phyloP scores from a whole-genome alignment of 1,284 basidiomycete genomes.

The Wallemia hederae region DNA sequence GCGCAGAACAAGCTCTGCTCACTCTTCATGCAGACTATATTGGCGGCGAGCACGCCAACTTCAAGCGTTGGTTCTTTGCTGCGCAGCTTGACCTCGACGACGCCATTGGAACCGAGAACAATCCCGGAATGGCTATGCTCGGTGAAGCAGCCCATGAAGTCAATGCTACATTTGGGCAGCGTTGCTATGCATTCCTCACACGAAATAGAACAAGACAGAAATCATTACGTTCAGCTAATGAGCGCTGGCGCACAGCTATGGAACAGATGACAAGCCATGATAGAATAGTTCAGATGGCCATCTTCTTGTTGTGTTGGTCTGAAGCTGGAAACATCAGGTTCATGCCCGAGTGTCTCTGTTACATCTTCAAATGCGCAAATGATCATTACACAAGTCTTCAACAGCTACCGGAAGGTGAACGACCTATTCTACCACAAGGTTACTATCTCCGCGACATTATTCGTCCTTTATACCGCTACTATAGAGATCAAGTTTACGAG shows the following conservation, averaged over 20 bases:
- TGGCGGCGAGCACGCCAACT: slow-evolving; percentile 84
- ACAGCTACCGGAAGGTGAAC: slow-evolving; percentile 74
- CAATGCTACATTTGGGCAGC: slow-evolving; percentile 8
- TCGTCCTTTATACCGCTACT: slow-evolving; percentile 84
- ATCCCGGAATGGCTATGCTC: slow-evolving; percentile 65
- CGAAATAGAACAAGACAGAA: slow-evolving; percentile 29
- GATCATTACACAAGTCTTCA: slow-evolving; percentile 97
- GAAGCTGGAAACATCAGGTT: slow-evolving; percentile 98
- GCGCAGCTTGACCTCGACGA: slow-evolving; percentile 92
- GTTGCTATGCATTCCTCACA: neutral
- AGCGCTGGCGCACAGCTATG: slow-evolving; percentile 93
- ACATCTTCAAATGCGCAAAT: slow-evolving; percentile 99
- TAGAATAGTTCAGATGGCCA: slow-evolving; percentile 76
- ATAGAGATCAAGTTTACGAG: slow-evolving; percentile 94
- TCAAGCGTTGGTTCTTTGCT: slow-evolving; percentile 98
- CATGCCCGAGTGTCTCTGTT: slow-evolving; percentile 84
- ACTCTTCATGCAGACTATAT: slow-evolving; percentile 97
- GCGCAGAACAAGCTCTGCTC: slow-evolving; percentile 72
- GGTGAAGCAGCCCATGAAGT: slow-evolving; percentile 20
- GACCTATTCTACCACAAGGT: slow-evolving; percentile 53
- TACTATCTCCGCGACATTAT: slow-evolving; percentile 75
- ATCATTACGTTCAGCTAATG: slow-evolving; percentile 61
- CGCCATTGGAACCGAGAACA: slow-evolving; percentile 72
- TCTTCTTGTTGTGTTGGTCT: slow-evolving; percentile 91
- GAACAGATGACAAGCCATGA: slow-evolving; percentile 97